phyloP scores from a whole-genome alignment of 2,329 filamentous ascomycete species.

The Colletotrichum truncatum region DNA sequence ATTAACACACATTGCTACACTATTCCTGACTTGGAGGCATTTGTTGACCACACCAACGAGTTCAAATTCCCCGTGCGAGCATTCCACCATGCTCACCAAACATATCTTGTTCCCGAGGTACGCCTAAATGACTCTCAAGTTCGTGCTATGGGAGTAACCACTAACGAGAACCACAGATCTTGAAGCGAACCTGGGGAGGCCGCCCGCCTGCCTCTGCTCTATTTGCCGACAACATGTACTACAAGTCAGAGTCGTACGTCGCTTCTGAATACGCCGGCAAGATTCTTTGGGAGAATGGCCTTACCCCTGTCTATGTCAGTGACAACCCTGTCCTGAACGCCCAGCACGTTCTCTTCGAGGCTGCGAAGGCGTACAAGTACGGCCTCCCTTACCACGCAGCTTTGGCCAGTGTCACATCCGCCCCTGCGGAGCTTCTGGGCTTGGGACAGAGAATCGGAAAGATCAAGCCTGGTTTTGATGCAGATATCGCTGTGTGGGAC shows the following conservation, averaged over 20 bases:
- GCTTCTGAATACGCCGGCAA: constrained; percentile 74
- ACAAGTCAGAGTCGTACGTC: constrained; percentile 73
- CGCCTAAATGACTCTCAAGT: constrained; percentile 15
- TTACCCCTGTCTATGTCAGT: constrained; percentile 75
- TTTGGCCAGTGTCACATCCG: constrained; percentile 65
- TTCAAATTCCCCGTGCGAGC: constrained; percentile 73
- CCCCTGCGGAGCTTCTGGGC: constrained; percentile 66
- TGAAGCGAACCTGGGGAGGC: constrained; percentile 65
- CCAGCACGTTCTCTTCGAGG: constrained; percentile 74
- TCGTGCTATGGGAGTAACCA: background rate
- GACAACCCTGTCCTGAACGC: constrained; percentile 77
- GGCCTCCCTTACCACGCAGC: constrained; percentile 70
- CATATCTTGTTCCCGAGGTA: constrained; percentile 72
- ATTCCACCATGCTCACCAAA: constrained; percentile 77
- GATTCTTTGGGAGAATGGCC: constrained; percentile 69
- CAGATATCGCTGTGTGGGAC: constrained; percentile 71
- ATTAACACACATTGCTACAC: constrained; percentile 80
- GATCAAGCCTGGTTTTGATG: constrained; percentile 69
- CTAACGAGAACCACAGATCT: constrained; percentile 46
- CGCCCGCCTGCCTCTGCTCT: constrained; percentile 66
- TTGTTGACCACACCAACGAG: constrained; percentile 76
- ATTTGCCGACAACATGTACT: constrained; percentile 78
- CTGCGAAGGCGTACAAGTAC: constrained; percentile 67
- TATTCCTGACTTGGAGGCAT: constrained; percentile 73
- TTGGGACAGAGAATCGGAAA: constrained; percentile 68